Conservation (phyloP, 192 early-diverging fungal genomes). For the Podila verticillata region DNA sequence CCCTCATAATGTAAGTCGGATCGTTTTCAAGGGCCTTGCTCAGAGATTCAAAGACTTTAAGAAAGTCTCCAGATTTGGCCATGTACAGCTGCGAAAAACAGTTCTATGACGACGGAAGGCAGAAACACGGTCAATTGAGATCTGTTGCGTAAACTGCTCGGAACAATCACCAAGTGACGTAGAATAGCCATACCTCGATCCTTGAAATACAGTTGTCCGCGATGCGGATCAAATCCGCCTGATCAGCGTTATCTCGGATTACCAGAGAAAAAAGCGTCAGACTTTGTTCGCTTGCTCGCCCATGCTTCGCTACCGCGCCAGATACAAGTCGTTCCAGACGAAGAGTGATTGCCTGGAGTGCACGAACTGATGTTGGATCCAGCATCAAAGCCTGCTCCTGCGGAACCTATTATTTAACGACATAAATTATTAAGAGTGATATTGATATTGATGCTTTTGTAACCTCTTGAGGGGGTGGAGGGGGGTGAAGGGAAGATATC, state of each 20-base stretch:
- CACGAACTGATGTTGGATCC: conserved; percentile 57
- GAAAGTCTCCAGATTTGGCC: conserved; percentile 61
- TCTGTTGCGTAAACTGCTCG: not conserved
- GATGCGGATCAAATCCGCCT: conserved; percentile 61
- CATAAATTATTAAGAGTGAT: not conserved
- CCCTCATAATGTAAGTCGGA: conserved; percentile 66
- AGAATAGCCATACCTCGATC: conserved; percentile 59
- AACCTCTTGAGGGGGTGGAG: not conserved
- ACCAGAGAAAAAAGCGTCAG: conserved; percentile 40
- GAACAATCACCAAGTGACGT: too few species aligned
- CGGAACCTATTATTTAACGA: not conserved
- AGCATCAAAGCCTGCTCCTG: conserved; percentile 30
- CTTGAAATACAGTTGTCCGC: conserved; percentile 66
- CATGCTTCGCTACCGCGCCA: conserved; percentile 33
- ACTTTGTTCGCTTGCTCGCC: conserved; percentile 46
- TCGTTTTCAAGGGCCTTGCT: conserved; percentile 67
- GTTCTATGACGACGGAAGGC: conserved; percentile 56
- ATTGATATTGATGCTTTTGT: not conserved
- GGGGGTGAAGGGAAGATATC: too few species aligned
- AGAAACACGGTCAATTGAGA: not conserved
- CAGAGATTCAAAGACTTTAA: conserved; percentile 64
- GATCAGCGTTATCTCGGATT: conserved; percentile 56
- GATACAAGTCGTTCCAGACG: conserved; percentile 66
- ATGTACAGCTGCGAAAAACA: conserved; percentile 68
- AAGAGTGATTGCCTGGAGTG: conserved; percentile 60